Conservation (phyloP, 225 moss, liverwort and hornwort species). For the Pseudisothecium myosuroides region DNA sequence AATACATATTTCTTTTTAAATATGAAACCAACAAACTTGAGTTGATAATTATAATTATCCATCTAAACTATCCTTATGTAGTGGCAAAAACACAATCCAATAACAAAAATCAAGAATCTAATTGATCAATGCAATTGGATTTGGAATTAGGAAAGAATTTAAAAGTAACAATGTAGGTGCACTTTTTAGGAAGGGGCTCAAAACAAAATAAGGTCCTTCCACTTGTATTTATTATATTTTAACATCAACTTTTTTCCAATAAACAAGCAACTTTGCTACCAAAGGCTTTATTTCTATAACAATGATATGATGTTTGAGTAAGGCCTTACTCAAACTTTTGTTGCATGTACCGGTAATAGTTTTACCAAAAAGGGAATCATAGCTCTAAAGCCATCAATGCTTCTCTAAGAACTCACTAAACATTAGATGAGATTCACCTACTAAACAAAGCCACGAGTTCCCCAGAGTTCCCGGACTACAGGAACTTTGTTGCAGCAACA, state of each 20-base stretch:
- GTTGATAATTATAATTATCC: neutral
- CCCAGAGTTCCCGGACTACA: no score
- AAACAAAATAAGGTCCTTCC: neutral
- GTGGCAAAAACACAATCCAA: neutral
- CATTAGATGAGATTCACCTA: no score
- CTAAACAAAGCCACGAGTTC: no score
- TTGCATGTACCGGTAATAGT: rapidly evolving
- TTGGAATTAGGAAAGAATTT: neutral
- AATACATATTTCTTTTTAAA: neutral
- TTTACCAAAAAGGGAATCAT: rapidly evolving
- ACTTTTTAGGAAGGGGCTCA: rapidly evolving
- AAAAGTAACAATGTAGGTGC: neutral
- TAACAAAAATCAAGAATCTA: neutral
- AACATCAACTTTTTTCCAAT: rapidly evolving
- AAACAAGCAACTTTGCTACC: neutral
- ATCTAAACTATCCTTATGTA: no score
- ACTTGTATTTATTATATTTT: rapidly evolving
- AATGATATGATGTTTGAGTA: neutral
- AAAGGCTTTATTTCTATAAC: neutral
- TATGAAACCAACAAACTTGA: neutral
- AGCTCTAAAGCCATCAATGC: rapidly evolving
- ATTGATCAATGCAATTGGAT: neutral
- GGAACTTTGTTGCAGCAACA: no score
- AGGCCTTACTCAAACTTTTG: neutral
- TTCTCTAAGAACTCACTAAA: rapidly evolving